Evolutionary conservation across 2,329 filamentous ascomycete species (phyloP), one percentile per base, ranked within the genome.

Genomic region (Emericellopsis cladophorae): DNA sequence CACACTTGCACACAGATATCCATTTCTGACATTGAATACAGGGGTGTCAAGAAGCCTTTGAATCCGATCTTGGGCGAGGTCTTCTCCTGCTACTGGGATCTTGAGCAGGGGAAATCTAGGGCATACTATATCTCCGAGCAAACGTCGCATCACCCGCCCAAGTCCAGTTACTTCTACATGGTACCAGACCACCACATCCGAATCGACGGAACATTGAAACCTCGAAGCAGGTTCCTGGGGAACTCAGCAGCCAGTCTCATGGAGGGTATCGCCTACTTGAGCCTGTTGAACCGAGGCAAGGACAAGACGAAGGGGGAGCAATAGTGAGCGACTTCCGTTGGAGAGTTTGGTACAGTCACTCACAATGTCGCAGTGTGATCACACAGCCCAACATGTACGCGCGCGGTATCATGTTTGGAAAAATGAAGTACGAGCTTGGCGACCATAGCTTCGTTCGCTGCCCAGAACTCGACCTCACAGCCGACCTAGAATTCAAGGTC

Each of bases 311-410:
- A 68, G 47, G 84, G 84, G 44, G 92, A 98, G 64, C 74, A 80
- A 80, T 96, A 95, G 87, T 94, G 70, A 40, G 84, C 70, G 9
- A 9, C 18, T 12, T 9, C 12, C 14, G 11, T n/a, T 14, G 24
- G 18, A 23, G 11, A 2, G 7, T 3, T 31, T 15, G 11, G 10
- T 2, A 31, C 36, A 29, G 35, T 26, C 31, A 31, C 15, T 31
- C 31, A 8, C 4, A 10, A 37, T 40, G 37, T 49, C 54, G 31
- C 54, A 93, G 86, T 62, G 85, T 93, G 54, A 65, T 96, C 40
- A 96, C 92, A 5, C 92, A 98, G 56, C 92, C 92, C 15, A 98
- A 98, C 66, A 98, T 98, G 88, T 98, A 98, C 60, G 92, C 90
- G 18, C 78, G 92, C 46, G 90, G 92, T 31, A 96, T 98, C 45